A percentile compares a stretch with the other conserved stretches of the same genome.
Conservation (phyloP, 805 yeast species). For the Wickerhamiella cacticola region DNA sequence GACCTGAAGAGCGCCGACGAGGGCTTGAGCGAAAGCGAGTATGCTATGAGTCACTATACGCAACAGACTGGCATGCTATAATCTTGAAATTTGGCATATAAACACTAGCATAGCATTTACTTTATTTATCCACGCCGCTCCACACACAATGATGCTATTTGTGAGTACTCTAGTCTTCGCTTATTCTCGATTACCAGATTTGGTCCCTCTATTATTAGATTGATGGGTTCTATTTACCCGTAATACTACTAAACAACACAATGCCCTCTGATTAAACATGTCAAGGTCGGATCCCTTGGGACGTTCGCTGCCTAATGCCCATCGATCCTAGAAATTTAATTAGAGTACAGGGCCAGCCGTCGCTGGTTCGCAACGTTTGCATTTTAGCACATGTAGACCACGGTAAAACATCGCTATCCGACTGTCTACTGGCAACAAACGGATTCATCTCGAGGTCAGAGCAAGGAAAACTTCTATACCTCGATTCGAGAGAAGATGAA, state of each 20-base stretch:
- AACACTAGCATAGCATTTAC: constrained; percentile 1
- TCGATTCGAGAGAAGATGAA: constrained; percentile 92
- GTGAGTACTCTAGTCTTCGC: no score
- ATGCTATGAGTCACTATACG: constrained; percentile 29
- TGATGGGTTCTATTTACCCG: no score
- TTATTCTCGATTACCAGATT: no score
- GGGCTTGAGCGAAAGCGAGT: constrained; percentile 25
- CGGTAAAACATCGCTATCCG: constrained; percentile 92
- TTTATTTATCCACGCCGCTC: no score
- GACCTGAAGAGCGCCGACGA: constrained; percentile 28
- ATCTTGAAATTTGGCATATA: constrained; percentile 8
- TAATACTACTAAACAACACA: no score
- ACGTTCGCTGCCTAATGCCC: constrained; percentile 25
- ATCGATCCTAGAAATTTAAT: constrained; percentile 52
- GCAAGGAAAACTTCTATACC: constrained; percentile 89
- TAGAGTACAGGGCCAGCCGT: constrained; percentile 56
- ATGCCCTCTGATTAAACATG: no score
- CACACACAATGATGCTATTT: no score
- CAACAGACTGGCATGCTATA: constrained; percentile 19
- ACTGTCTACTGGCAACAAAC: constrained; percentile 82
- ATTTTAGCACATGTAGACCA: constrained; percentile 97
- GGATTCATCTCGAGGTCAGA: constrained; percentile 89
- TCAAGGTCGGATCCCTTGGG: no score
- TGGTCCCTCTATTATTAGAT: no score
- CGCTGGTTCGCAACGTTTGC: constrained; percentile 75